phyloP scores from a whole-genome alignment of 108 stramenopile species.

The Cyclostephanos tholiformis region DNA sequence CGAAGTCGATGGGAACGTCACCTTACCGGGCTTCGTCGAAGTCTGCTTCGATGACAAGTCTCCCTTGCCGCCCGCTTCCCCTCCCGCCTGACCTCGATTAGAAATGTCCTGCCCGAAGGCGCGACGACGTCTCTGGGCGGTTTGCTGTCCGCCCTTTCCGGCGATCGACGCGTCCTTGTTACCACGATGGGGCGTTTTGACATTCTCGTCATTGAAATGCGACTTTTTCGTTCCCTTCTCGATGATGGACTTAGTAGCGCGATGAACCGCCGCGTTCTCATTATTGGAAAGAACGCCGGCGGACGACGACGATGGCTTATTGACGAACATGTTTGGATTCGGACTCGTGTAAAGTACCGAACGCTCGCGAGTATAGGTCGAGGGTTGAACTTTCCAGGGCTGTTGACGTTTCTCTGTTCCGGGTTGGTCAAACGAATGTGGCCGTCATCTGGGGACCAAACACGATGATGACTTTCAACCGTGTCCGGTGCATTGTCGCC shows the following conservation, averaged over 20 bases:
- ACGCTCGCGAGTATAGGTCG: not conserved
- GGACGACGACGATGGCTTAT: slow-evolving; percentile 29
- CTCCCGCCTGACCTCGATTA: slow-evolving; percentile 25
- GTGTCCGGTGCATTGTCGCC: not conserved
- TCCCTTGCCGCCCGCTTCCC: slow-evolving; percentile 7
- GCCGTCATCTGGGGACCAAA: not conserved
- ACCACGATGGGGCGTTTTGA: slow-evolving; percentile 32
- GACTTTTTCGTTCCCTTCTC: slow-evolving; percentile 2
- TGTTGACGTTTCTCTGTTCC: no score
- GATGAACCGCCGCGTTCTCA: slow-evolving; percentile 24
- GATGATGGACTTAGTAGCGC: slow-evolving; percentile 2
- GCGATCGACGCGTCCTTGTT: slow-evolving; percentile 3
- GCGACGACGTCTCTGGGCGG: slow-evolving; percentile 38
- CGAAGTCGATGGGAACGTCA: slow-evolving; percentile 1
- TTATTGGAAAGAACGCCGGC: slow-evolving; percentile 17
- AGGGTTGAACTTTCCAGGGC: no score
- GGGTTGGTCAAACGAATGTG: no score
- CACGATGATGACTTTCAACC: no score
- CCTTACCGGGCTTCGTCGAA: not conserved
- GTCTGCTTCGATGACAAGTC: slow-evolving; percentile 15
- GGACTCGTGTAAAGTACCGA: not conserved
- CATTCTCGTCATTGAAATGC: slow-evolving; percentile 16
- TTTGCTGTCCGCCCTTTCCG: slow-evolving; percentile 8
- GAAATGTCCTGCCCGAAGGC: slow-evolving; percentile 46
- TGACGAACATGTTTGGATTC: slow-evolving; percentile 37